phyloP scores from a whole-genome alignment of 352 stramenopile genomes.

The Pythium aquatile region DNA sequence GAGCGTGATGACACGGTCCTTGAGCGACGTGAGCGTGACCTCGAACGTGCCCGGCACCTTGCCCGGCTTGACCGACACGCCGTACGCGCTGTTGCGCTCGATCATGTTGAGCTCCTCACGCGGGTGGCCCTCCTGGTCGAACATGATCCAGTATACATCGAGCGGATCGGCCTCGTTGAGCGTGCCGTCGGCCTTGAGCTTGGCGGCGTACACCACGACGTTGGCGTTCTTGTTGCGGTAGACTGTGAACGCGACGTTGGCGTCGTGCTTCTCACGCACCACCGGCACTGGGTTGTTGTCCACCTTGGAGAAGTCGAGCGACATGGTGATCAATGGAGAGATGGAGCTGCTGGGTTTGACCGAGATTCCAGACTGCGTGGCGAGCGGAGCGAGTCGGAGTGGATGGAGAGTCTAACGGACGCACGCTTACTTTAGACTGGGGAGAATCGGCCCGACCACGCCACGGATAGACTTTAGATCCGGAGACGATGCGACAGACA shows the following conservation, averaged over 20 bases:
- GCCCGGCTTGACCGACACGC: slow-evolving; percentile 65
- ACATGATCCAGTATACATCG: slow-evolving; percentile 90
- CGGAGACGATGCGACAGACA: slow-evolving; percentile 5
- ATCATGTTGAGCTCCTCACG: slow-evolving; percentile 87
- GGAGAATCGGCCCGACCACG: neutral
- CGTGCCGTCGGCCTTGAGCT: slow-evolving; percentile 60
- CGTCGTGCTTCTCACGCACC: slow-evolving; percentile 71
- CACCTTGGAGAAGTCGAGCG: slow-evolving; percentile 85
- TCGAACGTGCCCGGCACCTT: slow-evolving; percentile 74
- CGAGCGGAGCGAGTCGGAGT: slow-evolving; percentile 14
- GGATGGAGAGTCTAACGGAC: neutral
- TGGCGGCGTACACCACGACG: slow-evolving; percentile 79
- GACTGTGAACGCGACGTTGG: slow-evolving; percentile 79
- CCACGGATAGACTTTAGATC: slow-evolving; percentile 11
- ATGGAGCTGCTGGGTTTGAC: slow-evolving; percentile 1
- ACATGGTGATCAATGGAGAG: slow-evolving; percentile 36
- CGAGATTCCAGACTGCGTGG: neutral
- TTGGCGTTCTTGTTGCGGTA: slow-evolving; percentile 93
- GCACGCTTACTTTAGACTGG: neutral
- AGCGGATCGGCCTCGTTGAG: slow-evolving; percentile 68
- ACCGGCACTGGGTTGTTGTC: slow-evolving; percentile 83
- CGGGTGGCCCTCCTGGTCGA: slow-evolving; percentile 78
- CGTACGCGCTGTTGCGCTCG: slow-evolving; percentile 84
- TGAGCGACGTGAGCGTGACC: slow-evolving; percentile 75
- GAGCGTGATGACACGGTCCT: slow-evolving; percentile 78